Evolutionary conservation across 306 rosid genomes (phyloP).

Genomic region (Hylodesmum podocarpum): DNA sequence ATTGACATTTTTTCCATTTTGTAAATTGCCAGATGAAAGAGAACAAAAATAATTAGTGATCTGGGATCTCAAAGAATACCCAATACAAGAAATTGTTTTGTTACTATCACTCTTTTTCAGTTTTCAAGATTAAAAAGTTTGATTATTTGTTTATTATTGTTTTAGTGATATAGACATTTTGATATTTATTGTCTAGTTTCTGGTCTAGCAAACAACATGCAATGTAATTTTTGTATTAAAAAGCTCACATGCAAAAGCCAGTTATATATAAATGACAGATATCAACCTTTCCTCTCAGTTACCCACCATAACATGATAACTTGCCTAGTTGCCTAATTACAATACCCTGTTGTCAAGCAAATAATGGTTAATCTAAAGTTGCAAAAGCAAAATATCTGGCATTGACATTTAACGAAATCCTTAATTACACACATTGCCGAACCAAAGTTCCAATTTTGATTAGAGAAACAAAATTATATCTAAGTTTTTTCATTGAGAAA

Average conservation of each 20-base stretch:
- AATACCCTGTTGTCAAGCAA: not conserved
- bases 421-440: too few relatives aligned
- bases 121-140: not conserved
- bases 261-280: not conserved
- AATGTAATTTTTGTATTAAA: not conserved
- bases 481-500: too few relatives aligned
- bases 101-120: not conserved
- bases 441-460: too few relatives aligned
- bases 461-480: too few relatives aligned
- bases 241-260: not conserved
- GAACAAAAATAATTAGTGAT: not conserved
- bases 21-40: conserved; percentile 23
- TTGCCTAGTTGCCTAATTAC: not conserved
- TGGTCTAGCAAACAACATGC: not conserved
- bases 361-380: not conserved
- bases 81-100: not conserved
- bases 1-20: conserved; percentile 26
- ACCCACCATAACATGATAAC: not conserved
- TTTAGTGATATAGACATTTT: not conserved
- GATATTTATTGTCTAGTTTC: not conserved
- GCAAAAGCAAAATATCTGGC: too few relatives aligned
- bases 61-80: not conserved
- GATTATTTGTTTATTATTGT: not conserved
- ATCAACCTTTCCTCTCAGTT: not conserved
- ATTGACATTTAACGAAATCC: too few relatives aligned